phyloP scores from a whole-genome alignment of 2,329 filamentous ascomycete species.

The Exophiala viscosa region DNA sequence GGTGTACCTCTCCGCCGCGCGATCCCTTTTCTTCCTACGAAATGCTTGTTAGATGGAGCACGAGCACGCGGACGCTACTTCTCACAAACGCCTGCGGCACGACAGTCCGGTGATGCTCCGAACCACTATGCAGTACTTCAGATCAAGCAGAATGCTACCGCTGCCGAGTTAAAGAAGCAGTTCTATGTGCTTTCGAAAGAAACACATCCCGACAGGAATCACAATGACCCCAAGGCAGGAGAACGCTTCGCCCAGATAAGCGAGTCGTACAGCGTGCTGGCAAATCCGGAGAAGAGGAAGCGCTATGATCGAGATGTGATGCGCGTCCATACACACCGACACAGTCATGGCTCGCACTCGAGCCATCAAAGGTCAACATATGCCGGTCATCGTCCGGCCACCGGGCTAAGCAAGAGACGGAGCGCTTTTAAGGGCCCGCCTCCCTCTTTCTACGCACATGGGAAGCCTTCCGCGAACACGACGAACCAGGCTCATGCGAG shows the following conservation, averaged over 20 bases:
- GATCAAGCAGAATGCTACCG: conserved; percentile 65
- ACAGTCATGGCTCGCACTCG: conserved; percentile 31
- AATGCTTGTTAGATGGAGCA: neutral
- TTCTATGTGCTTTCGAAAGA: conserved; percentile 91
- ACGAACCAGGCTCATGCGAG: conserved; percentile 54
- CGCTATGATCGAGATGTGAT: conserved; percentile 68
- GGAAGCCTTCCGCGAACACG: conserved; percentile 61
- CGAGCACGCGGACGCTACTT: conserved; percentile 11
- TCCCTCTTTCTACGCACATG: conserved; percentile 79
- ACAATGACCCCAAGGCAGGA: conserved; percentile 65
- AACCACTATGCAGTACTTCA: conserved; percentile 82
- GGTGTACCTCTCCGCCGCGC: conserved; percentile 25
- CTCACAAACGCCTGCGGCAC: conserved; percentile 13
- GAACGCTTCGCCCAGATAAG: conserved; percentile 77
- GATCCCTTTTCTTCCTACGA: neutral
- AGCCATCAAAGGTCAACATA: conserved; percentile 27
- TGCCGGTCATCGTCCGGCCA: conserved; percentile 59
- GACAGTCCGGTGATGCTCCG: conserved; percentile 26
- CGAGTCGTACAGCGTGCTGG: conserved; percentile 77
- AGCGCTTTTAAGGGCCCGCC: conserved; percentile 79
- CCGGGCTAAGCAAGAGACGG: conserved; percentile 72
- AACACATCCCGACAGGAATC: conserved; percentile 92
- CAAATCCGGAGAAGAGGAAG: conserved; percentile 67
- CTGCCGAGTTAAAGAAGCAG: conserved; percentile 79
- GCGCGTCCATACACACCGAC: conserved; percentile 32